phyloP scores from a whole-genome alignment of 164 flowering plant genomes.

The Liriodendron chinense region DNA sequence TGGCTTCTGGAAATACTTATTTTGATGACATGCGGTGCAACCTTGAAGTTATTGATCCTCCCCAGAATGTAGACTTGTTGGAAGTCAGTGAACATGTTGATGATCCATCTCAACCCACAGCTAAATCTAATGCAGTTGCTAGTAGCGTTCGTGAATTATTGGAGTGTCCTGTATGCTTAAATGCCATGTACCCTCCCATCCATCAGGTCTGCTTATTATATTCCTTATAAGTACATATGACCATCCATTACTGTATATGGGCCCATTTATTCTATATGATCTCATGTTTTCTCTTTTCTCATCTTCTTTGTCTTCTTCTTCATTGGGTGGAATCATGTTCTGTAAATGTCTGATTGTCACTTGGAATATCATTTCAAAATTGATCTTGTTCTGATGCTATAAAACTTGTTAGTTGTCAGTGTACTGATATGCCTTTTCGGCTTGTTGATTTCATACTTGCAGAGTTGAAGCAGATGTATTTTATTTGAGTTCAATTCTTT shows the following conservation, averaged over 20 bases:
- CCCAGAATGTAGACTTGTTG: conserved; percentile 47
- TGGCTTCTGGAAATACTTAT: conserved; percentile 58
- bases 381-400: background rate
- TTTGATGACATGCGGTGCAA: conserved; percentile 57
- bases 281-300: background rate
- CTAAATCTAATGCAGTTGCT: conserved; percentile 60
- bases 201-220: conserved; percentile 64
- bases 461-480: background rate
- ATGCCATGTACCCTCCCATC: conserved; percentile 96
- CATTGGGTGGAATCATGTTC: background rate
- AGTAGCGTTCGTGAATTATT: conserved; percentile 79
- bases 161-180: conserved; percentile 95
- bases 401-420: background rate
- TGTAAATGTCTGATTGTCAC: too few relatives aligned
- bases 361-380: background rate
- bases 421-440: background rate
- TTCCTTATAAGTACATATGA: background rate
- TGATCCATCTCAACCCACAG: conserved; percentile 43
- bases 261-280: background rate
- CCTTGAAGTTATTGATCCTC: conserved; percentile 58
- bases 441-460: background rate
- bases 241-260: background rate
- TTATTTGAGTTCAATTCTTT: too few relatives aligned
- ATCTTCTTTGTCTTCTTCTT: background rate
- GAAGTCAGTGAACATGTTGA: conserved; percentile 48